A percentile compares a stretch with the other conserved stretches of the same genome.
phyloP scores from a whole-genome alignment of 73 alveolate genomes.

The Stentor coeruleus region DNA sequence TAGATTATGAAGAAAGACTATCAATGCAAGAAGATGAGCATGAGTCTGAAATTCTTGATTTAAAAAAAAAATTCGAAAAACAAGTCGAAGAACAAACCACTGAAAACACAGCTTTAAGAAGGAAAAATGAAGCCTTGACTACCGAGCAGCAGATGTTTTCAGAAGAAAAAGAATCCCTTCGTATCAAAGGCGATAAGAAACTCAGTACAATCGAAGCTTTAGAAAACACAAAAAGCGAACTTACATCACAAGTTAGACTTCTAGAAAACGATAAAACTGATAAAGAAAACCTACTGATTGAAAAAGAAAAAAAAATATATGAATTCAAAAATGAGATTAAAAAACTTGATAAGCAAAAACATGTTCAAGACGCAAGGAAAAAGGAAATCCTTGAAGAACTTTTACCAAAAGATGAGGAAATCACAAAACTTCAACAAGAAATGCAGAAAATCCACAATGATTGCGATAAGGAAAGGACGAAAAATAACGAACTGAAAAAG shows the following conservation, averaged over 20 bases:
- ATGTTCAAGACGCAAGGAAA: slow-evolving; percentile 75
- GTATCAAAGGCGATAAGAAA: slow-evolving; percentile 37
- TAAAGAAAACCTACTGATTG: slow-evolving; percentile 55
- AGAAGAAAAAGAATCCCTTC: slow-evolving; percentile 42
- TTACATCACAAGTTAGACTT: slow-evolving; percentile 51
- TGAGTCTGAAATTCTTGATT: slow-evolving; percentile 64
- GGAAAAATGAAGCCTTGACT: slow-evolving; percentile 42
- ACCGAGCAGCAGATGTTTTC: slow-evolving; percentile 35
- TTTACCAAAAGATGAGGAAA: slow-evolving; percentile 82
- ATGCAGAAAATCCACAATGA: slow-evolving; percentile 44
- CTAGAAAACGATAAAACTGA: slow-evolving; percentile 69
- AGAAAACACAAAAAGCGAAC: slow-evolving; percentile 54
- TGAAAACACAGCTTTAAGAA: slow-evolving; percentile 33
- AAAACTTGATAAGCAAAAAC: slow-evolving; percentile 79
- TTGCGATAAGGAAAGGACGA: slow-evolving; percentile 14
- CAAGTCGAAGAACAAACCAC: slow-evolving; percentile 35
- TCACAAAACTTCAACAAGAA: slow-evolving; percentile 68
- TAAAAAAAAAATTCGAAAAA: slow-evolving; percentile 41
- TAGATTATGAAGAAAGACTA: slow-evolving; percentile 67
- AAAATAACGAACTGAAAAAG: slow-evolving; percentile 58
- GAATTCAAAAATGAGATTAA: slow-evolving; percentile 74
- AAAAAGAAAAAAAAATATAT: slow-evolving; percentile 75
- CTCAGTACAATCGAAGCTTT: slow-evolving; percentile 38
- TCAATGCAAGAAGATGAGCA: slow-evolving; percentile 73
- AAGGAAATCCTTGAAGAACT: slow-evolving; percentile 78